phyloP scores from a whole-genome alignment of 306 rosid genomes.

The Pachyrhizus erosus region DNA sequence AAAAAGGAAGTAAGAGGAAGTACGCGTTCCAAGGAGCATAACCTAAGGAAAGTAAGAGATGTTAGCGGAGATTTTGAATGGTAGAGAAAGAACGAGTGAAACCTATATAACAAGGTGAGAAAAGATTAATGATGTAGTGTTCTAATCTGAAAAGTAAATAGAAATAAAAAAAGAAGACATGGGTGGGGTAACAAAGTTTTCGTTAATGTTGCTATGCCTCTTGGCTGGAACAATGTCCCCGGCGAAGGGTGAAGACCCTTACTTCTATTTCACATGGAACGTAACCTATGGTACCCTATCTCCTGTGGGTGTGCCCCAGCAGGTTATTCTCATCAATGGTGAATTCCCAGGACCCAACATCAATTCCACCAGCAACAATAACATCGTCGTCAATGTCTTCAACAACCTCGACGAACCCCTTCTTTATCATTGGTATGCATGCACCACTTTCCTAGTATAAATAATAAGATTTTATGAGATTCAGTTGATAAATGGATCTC shows the following conservation, averaged over 20 bases:
- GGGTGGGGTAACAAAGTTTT: slow-evolving; percentile 18
- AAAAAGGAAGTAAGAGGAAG: slow-evolving; percentile 44
- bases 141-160: background rate
- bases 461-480: no score
- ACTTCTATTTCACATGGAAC: slow-evolving; percentile 71
- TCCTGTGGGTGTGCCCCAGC: slow-evolving; percentile 85
- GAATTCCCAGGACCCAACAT: slow-evolving; percentile 85
- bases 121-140: background rate
- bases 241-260: slow-evolving; percentile 70
- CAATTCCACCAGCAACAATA: slow-evolving; percentile 82
- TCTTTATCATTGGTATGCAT: slow-evolving; percentile 76
- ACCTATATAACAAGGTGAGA: slow-evolving; percentile 38
- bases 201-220: slow-evolving; percentile 50
- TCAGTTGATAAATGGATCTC: no score
- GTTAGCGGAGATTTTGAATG: slow-evolving; percentile 35
- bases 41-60: slow-evolving; percentile 30
- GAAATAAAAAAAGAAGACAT: background rate
- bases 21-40: slow-evolving; percentile 48
- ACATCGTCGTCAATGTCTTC: slow-evolving; percentile 67
- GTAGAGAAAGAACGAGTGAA: slow-evolving; percentile 3
- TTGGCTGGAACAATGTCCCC: slow-evolving; percentile 34
- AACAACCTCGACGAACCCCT: slow-evolving; percentile 87
- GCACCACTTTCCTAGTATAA: no score
- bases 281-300: slow-evolving; percentile 78
- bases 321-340: slow-evolving; percentile 81